These are phyloP conservation scores for Venturia asperata DNA, from an alignment of 2,329 filamentous ascomycete species.

Conservation along the genomic window DNA sequence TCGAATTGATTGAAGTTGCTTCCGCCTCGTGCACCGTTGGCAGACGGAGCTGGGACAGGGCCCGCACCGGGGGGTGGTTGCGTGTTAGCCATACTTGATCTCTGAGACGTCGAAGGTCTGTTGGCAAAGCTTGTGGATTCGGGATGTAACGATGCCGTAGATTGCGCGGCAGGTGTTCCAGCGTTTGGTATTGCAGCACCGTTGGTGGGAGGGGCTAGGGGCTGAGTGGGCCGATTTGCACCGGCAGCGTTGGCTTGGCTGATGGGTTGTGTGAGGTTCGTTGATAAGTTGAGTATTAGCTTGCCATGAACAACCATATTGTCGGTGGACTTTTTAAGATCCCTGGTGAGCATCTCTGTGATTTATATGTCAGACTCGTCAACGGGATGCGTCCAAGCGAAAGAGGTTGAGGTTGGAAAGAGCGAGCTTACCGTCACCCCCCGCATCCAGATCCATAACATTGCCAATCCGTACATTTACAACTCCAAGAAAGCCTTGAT, in stretches of 20 bases:
- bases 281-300: conserved; percentile 92
- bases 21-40: conserved; percentile 30
- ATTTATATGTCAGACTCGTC: conserved; percentile 8
- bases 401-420: too few species aligned
- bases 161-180: conserved; percentile 35
- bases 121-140: conserved; percentile 29
- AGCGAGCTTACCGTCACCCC: conserved; percentile 70
- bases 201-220: conserved; percentile 32
- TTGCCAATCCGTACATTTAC: conserved; percentile 96
- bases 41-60: conserved; percentile 30
- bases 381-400: background rate
- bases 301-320: conserved; percentile 97
- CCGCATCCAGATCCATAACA: conserved; percentile 81
- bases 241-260: conserved; percentile 42
- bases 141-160: conserved; percentile 32
- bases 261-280: conserved; percentile 69
- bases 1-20: conserved; percentile 81
- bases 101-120: conserved; percentile 23
- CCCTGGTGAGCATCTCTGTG: conserved; percentile 89
- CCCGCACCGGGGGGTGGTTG: conserved; percentile 20
- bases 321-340: conserved; percentile 96
- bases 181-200: conserved; percentile 30
- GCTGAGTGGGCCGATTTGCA: conserved; percentile 33
- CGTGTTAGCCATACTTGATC: conserved; percentile 14
- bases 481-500: conserved; percentile 94